Evolutionary conservation across 768 basidiomycete genomes (phyloP).

Genomic region (Xerocomus brunneocitrinus): DNA sequence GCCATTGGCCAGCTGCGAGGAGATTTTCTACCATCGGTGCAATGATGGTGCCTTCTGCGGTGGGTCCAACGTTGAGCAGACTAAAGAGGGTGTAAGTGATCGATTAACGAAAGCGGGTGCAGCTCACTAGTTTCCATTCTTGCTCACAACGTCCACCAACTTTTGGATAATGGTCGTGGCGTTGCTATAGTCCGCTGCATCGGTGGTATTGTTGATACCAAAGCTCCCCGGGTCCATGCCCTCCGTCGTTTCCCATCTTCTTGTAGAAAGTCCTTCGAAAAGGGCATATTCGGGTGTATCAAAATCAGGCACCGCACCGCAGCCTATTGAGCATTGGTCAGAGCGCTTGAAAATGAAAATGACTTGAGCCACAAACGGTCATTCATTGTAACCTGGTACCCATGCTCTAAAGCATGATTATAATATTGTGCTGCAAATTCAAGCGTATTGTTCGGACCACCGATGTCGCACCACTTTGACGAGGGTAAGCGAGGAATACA

Average conservation of each 20-base stretch:
- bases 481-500: conserved; percentile 6
- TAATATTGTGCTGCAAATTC: conserved; percentile 45
- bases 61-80: conserved; percentile 51
- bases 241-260: conserved; percentile 55
- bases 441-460: conserved; percentile 43
- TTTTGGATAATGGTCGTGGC: conserved; percentile 46
- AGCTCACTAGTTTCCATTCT: conserved; percentile 58
- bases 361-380: conserved; percentile 28
- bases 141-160: conserved; percentile 54
- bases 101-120: not conserved
- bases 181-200: conserved; percentile 43
- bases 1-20: conserved; percentile 49
- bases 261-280: conserved; percentile 43
- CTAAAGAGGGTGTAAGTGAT: conserved; percentile 21
- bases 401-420: conserved; percentile 37
- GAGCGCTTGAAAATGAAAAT: not conserved
- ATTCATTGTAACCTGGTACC: conserved; percentile 46
- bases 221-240: conserved; percentile 55
- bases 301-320: conserved; percentile 48
- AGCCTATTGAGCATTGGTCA: conserved; percentile 32
- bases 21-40: conserved; percentile 44
- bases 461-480: conserved; percentile 54
- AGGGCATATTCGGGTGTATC: conserved; percentile 52
- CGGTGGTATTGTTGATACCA: conserved; percentile 43
- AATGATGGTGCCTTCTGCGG: conserved; percentile 51